phyloP scores from a whole-genome alignment of 1,284 basidiomycete genomes.

The Pterula multifida region DNA sequence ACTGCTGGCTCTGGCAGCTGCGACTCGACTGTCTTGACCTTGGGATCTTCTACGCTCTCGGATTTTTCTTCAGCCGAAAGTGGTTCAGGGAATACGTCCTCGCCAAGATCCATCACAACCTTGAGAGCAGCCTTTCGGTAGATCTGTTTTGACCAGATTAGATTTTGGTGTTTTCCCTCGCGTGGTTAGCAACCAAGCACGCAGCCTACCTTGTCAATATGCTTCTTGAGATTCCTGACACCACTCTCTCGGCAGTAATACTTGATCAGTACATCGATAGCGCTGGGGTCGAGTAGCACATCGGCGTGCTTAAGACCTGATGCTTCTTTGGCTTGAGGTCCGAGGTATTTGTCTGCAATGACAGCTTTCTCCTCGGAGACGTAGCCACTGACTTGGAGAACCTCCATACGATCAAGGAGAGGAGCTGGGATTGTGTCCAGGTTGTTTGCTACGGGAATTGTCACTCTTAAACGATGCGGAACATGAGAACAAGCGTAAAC shows the following conservation, averaged over 20 bases:
- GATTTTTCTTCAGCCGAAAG: conserved; percentile 9
- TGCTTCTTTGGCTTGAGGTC: conserved; percentile 89
- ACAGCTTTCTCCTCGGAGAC: conserved; percentile 93
- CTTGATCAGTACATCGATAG: conserved; percentile 87
- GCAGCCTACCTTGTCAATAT: conserved; percentile 76
- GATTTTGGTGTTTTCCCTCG: conserved; percentile 1
- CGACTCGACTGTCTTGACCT: conserved; percentile 24
- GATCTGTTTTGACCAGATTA: conserved; percentile 44
- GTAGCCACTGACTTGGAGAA: conserved; percentile 93
- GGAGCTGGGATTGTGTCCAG: conserved; percentile 96
- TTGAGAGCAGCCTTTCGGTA: conserved; percentile 95
- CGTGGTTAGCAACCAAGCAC: conserved; percentile 1
- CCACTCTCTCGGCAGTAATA: conserved; percentile 97
- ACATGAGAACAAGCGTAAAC: too few relatives aligned
- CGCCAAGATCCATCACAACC: conserved; percentile 87
- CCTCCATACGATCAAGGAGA: conserved; percentile 93
- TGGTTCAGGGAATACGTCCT: conserved; percentile 76
- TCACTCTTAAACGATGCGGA: too few relatives aligned
- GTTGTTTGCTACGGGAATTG: conserved; percentile 61
- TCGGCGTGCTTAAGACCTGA: conserved; percentile 80
- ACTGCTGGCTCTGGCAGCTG: conserved; percentile 25
- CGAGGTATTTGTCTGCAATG: conserved; percentile 88
- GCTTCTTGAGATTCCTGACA: conserved; percentile 89
- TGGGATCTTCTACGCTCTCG: conserved; percentile 12
- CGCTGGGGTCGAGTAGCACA: conserved; percentile 63